Percentiles rank a stretch among this genome's conserved stretches.
phyloP scores from a whole-genome alignment of 805 yeast species.

The Starmerella sirachaensis region DNA sequence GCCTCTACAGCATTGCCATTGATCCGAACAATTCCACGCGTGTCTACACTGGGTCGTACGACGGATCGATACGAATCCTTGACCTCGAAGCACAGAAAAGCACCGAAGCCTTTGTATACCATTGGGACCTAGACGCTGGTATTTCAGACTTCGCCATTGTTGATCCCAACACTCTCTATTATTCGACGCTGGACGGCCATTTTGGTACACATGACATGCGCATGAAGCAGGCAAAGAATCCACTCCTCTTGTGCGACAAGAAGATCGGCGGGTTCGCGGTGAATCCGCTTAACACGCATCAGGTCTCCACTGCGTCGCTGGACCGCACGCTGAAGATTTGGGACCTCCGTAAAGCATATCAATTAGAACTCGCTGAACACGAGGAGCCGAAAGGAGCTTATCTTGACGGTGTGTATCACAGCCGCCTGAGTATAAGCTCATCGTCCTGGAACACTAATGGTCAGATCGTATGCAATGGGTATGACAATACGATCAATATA shows the following conservation, averaged over 20 bases:
- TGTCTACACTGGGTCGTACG: slow-evolving; percentile 67
- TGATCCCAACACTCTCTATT: slow-evolving; percentile 47
- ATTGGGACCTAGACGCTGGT: slow-evolving; percentile 41
- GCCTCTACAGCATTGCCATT: slow-evolving; percentile 52
- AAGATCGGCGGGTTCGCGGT: slow-evolving; percentile 83
- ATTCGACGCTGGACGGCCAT: slow-evolving; percentile 71
- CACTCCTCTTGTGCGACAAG: slow-evolving; percentile 51
- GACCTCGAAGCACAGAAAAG: slow-evolving; percentile 54
- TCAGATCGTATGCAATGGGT: slow-evolving; percentile 80
- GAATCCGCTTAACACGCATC: slow-evolving; percentile 54
- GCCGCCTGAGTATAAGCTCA: slow-evolving; percentile 70
- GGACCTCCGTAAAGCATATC: slow-evolving; percentile 51
- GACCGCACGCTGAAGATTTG: slow-evolving; percentile 76
- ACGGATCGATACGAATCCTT: slow-evolving; percentile 67
- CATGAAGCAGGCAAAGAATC: slow-evolving; percentile 28
- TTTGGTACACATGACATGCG: slow-evolving; percentile 67
- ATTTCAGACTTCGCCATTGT: slow-evolving; percentile 61
- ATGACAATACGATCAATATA: slow-evolving; percentile 70
- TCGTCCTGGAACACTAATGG: slow-evolving; percentile 67
- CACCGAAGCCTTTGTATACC: slow-evolving; percentile 46
- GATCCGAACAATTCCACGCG: slow-evolving; percentile 40
- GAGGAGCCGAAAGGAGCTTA: slow-evolving; percentile 12
- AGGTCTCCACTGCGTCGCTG: slow-evolving; percentile 76
- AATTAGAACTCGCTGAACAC: slow-evolving; percentile 15
- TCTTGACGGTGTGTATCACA: slow-evolving; percentile 47